Conservation (phyloP, 495 filamentous ascomycete genomes). For the Tuber calosporum region DNA sequence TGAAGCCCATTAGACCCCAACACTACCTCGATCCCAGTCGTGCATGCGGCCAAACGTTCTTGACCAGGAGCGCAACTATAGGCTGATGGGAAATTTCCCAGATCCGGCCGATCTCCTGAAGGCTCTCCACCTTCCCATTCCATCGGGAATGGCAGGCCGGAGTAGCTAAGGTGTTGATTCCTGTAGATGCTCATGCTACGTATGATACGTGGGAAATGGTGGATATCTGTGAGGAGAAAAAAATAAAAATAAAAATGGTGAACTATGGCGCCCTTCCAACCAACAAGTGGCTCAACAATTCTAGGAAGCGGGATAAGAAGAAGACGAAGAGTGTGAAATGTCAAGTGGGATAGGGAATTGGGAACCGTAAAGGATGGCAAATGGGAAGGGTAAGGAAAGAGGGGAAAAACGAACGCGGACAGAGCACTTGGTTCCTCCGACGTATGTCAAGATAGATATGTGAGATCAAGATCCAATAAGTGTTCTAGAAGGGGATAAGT, state of each 20-base stretch:
- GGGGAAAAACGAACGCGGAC: neutral
- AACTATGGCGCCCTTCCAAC: neutral
- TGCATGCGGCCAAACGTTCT: neutral
- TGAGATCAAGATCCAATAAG: neutral
- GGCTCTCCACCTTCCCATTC: neutral
- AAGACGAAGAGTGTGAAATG: neutral
- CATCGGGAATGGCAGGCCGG: neutral
- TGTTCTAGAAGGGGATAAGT: conserved; percentile 14
- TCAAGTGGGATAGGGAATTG: neutral
- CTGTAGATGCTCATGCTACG: neutral
- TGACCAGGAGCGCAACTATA: neutral
- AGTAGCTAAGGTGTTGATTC: neutral
- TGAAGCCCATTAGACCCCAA: neutral
- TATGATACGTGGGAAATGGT: neutral
- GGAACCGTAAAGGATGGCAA: neutral
- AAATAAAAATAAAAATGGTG: too few species aligned
- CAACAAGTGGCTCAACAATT: neutral
- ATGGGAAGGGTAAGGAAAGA: neutral
- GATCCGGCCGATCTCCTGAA: neutral
- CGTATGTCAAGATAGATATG: neutral
- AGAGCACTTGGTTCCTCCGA: neutral
- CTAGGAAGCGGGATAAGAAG: neutral
- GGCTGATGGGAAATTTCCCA: neutral
- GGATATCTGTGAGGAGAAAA: neutral
- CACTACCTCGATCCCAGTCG: neutral